Base-by-base conservation (phyloP, 2,329 filamentous ascomycete genomes). In the Epicoccum sorghinum region DNA sequence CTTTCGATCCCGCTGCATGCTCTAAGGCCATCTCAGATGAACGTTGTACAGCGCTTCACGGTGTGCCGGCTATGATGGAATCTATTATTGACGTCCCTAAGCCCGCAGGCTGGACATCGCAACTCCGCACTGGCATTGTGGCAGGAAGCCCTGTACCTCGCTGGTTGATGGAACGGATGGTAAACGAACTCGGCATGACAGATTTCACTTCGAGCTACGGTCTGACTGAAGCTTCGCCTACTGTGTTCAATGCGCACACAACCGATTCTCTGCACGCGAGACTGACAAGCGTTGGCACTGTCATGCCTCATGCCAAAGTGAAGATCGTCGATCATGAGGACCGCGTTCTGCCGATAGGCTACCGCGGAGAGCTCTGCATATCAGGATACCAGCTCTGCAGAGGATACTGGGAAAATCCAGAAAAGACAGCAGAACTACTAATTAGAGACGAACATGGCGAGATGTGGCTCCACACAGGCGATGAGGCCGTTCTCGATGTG, bases 31-130 rank as follows among this genome's bases (percentile, higher is more conserved):
- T 93, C 35, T 71, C 72, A 5, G 67, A 71, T 7, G 77, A 80
- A 50, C 68, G 65, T 30, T 79, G 77, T 71, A 93, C 90, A 0
- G 90, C 88, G 0, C 79, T 93, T 0, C 89, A 93, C 68, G 90
- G 90, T 30, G 90, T 93, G 0, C 90, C 90, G 0, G 89, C 90
- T 52, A 93, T 93, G 90, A 91, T 92, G 72, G 89, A 91, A 68
- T 86, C 86, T 0, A 79, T 84, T 8, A 77, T 85, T 52, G 74
- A 74, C 35, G 66, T 81, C 1, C 77, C 78, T n/a, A 77, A 80
- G 50, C 80, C 80, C 0, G 60, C 64, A 3, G 69, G 74, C 13
- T 83, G 82, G 63, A 62, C 55, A 1, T 68, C 64, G 4, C 39
- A 66, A 18, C 79, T 93, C 14, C 82, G 90, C 30, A 93, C 89